Evolutionary conservation across 1,284 basidiomycete genomes (phyloP), one percentile per base, ranked within the genome.

Genomic region (Sanghuangporus baumii): DNA sequence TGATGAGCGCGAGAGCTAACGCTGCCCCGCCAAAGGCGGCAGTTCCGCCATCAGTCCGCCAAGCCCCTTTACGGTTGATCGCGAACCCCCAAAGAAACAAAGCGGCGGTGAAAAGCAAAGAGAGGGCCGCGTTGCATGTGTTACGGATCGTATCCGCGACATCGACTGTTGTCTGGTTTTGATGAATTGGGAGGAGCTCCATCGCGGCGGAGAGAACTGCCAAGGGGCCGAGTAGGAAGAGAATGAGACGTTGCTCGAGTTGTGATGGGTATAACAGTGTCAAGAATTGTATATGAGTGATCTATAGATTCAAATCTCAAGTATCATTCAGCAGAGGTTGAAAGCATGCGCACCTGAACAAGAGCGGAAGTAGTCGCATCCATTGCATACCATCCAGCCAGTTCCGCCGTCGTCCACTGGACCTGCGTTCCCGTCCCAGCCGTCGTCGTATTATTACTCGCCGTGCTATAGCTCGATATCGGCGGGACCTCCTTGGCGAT

Each of bases 261-360:
- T 83, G 79, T 4, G 97, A 98, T 1, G 96, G 96, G 72, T 94
- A 99, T 18, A 99, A 83, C 5, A 99, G 83, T 2, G 96, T 97
- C 61, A 99, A 81, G 75, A 98, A 98, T 74, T 99, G 97, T 60
- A 99, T 98, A 75, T 99, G 96, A 0, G 96, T 97, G 64, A 94
- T 89, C 93, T 97, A 72, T 6, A 8, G 6, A 37, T 31, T 31
- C 26, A 1, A 55, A 2, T 8, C 59, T 47, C 34, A 37, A 37
- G 2, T 5, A 41, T 31, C 9, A 9, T 8, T 11, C 18, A 46
- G 20, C 9, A 11, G 1, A 60, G 47, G 59, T 1, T 26, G 12
- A 50, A 12, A 16, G 37, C 54, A 31, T 18, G 72, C 83, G 62
- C 64, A 91, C 93, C 80, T 96, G 94, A 36, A 94, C 91, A 50